Conservation (phyloP, 2,329 filamentous ascomycete genomes). For the Penicillium expansum region DNA sequence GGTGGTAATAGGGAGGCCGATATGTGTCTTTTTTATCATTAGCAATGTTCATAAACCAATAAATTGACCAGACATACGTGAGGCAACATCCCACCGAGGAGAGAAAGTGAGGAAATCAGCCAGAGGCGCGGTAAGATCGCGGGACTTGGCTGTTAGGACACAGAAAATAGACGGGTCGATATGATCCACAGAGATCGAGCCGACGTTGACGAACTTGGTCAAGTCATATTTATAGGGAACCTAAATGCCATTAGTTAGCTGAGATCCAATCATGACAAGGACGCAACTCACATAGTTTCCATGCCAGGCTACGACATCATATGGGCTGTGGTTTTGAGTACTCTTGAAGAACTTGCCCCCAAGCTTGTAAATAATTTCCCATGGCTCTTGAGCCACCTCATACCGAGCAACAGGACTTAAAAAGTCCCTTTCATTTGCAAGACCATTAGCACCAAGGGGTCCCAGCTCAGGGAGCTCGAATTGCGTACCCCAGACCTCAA, state of each 20-base stretch:
- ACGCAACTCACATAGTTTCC: conserved; percentile 54
- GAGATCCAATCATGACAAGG: background rate
- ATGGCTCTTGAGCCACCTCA: conserved; percentile 53
- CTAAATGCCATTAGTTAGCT: conserved; percentile 14
- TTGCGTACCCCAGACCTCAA: conserved; percentile 64
- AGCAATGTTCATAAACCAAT: background rate
- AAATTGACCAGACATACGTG: conserved; percentile 24
- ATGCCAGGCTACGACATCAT: conserved; percentile 71
- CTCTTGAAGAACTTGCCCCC: conserved; percentile 60
- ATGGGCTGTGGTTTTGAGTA: conserved; percentile 63
- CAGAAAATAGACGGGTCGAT: conserved; percentile 44
- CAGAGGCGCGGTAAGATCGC: conserved; percentile 33
- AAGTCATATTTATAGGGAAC: conserved; percentile 44
- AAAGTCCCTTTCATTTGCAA: conserved; percentile 66
- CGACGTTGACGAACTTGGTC: conserved; percentile 42
- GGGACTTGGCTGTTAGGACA: conserved; percentile 42
- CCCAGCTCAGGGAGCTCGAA: conserved; percentile 67
- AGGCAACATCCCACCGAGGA: conserved; percentile 41
- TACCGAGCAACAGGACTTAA: conserved; percentile 59
- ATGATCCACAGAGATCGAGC: conserved; percentile 41
- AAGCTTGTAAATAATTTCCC: conserved; percentile 63
- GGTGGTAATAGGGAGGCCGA: conserved; percentile 44
- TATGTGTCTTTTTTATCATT: conserved; percentile 33
- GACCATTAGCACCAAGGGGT: conserved; percentile 62
- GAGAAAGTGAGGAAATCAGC: conserved; percentile 43